Base-by-base conservation (phyloP, 73 alveolate genomes). In the Blepharisma japonicum region DNA sequence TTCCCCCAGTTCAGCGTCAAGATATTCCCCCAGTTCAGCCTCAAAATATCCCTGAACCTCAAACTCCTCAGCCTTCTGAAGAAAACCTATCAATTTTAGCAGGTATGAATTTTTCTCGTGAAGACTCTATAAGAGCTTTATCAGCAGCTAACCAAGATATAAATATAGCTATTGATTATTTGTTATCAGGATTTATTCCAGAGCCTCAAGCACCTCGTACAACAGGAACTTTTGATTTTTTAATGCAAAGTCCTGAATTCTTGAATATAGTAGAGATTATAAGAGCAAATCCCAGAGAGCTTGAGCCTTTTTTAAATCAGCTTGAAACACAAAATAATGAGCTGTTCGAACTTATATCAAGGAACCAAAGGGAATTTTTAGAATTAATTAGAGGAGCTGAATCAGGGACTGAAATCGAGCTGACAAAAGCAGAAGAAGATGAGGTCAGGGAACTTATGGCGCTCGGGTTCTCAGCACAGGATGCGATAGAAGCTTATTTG, bases 391-490 rank as follows among this genome's bases (percentile, higher is more conserved):
- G 74, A 2, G 74, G 47, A 14, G 18, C 47, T 9, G 74, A 61
- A 61, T 8, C 74, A 2, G 74, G 23, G 5, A 18, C 74, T 18
- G 74, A 61, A 8, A 39, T 61, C 4, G 47, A 61, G 23, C 74
- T 61, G 23, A 20, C 74, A 61, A 61, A 61, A 61, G 74, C 14
- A 2, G 74, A 61, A 61, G 14, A 14, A 8, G 23, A 61, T 5
- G 50, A 61, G 49, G 48, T 61, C 47, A 61, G 23, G 46, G 74
- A 61, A 61, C 46, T 61, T 18, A 61, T 61, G 74, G 46, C 14
- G 2, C 74, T 61, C 0, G 74, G 74, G 18, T 61, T 61, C 5
- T 61, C 74, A 11, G 74, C 74, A 1, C 74, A 61, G 4, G 74
- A 61, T 39, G 14, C 50, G n/a, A 8, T 61, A 14, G 74, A 61